Evolutionary conservation across 139 green algal genomes (phyloP).

Genomic region (Tetratostichococcus sp.): DNA sequence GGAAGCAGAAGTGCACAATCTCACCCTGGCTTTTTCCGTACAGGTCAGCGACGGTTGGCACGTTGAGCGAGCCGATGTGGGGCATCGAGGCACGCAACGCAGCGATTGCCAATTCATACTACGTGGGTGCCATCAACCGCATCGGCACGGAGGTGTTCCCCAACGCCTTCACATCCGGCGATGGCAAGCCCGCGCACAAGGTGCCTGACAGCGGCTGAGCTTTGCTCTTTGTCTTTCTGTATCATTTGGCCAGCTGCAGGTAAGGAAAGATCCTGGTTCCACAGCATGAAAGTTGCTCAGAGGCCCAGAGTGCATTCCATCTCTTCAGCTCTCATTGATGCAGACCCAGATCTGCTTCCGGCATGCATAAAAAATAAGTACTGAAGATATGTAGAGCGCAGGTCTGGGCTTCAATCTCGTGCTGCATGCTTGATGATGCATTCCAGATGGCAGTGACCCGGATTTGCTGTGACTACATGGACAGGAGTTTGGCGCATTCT

Average conservation of each 20-base stretch:
- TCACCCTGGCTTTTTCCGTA: not conserved
- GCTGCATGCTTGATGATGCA: not conserved
- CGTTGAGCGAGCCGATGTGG: conserved; percentile 87
- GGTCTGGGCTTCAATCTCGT: not conserved
- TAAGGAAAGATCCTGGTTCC: too few species aligned
- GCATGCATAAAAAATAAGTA: too few species aligned
- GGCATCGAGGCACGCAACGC: conserved; percentile 82
- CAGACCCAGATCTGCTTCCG: too few species aligned
- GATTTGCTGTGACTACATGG: too few species aligned
- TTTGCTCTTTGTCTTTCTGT: not conserved
- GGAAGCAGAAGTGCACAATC: too few species aligned
- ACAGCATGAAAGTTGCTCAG: too few species aligned
- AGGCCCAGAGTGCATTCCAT: too few species aligned
- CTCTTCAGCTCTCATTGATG: too few species aligned
- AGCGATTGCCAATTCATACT: conserved; percentile 83
- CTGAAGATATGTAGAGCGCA: too few species aligned
- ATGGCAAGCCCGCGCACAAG: conserved; percentile 88
- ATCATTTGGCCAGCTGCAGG: too few species aligned
- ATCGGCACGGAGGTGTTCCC: conserved; percentile 94
- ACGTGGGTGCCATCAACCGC: conserved; percentile 80
- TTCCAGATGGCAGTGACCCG: too few species aligned
- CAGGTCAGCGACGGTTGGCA: conserved; percentile 82
- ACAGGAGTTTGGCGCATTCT: conserved; percentile 87
- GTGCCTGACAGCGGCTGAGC: conserved; percentile 14
- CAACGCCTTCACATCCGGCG: conserved; percentile 89